Base-by-base conservation (phyloP, 75 land plant species). In the Azolla pinnata region DNA sequence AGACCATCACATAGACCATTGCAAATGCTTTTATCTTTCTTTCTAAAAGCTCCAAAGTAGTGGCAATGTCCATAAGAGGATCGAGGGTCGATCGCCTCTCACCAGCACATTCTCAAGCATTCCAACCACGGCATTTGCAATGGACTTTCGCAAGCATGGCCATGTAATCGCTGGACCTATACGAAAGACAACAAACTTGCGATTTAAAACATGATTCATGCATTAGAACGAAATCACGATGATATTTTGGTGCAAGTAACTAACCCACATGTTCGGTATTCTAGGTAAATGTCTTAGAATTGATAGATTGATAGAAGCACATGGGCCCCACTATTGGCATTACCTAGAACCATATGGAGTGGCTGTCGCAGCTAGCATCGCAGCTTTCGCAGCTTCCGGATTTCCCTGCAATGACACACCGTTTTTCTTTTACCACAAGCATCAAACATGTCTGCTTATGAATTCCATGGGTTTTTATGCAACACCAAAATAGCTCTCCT, bases 101-200 rank as follows among this genome's bases (percentile, higher is more conserved):
- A n/a, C n/a, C n/a, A n/a, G n/a, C n/a, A n/a, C n/a, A n/a, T n/a
- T n/a, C n/a, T n/a, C n/a, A n/a, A n/a, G n/a, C n/a, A n/a, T n/a
- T n/a, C 93, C 93, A 88, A 25, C 67, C 76, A 16, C 93, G 73
- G 54, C 81, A 72, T 50, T 66, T 61, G 54, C 81, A 82, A 56
- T 88, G 93, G 61, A 88, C 93, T 67, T 80, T 85, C 25, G 89
- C 93, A 59, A 88, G 81, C 7, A 76, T 59, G 35, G 89, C 89
- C 93, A 88, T 88, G 19, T 88, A 88, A 66, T 88, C 93, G 58
- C 76, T 78, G 45, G 89, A 77, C 73, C 93, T 88, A n/a, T n/a
- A n/a, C n/a, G n/a, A n/a, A n/a, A n/a, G n/a, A n/a, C n/a, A n/a
- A n/a, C n/a, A n/a, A n/a, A n/a, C n/a, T n/a, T n/a, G n/a, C n/a